phyloP scores from a whole-genome alignment of 1,284 basidiomycete species.

The Neolentinus lepideus region DNA sequence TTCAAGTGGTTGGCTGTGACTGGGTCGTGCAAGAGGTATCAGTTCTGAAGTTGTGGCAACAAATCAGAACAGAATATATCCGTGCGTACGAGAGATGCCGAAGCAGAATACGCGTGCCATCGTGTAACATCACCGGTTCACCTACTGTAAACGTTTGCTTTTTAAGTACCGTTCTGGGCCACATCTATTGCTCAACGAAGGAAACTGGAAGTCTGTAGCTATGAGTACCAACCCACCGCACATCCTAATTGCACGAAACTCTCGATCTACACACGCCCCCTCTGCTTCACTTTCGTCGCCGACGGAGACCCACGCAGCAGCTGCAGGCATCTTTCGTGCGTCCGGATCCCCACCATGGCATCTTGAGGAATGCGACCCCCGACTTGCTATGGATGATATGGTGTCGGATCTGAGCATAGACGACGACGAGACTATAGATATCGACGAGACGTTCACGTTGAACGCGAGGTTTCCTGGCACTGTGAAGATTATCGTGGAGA shows the following conservation, averaged over 20 bases:
- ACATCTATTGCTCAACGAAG: no score
- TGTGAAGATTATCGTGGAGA: slow-evolving; percentile 80
- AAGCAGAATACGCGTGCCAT: no score
- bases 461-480: slow-evolving; percentile 63
- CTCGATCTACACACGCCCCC: slow-evolving; percentile 62
- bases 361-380: slow-evolving; percentile 59
- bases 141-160: no score
- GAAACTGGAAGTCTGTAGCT: no score
- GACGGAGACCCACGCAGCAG: slow-evolving; percentile 79
- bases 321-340: slow-evolving; percentile 72
- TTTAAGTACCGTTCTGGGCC: no score
- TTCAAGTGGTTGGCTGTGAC: no score
- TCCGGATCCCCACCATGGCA: slow-evolving; percentile 72
- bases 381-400: slow-evolving; percentile 40
- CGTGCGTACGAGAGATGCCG: no score
- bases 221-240: slow-evolving; percentile 75
- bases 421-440: slow-evolving; percentile 58
- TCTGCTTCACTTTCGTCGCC: slow-evolving; percentile 75
- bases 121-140: no score
- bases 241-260: slow-evolving; percentile 78
- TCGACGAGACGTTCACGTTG: slow-evolving; percentile 67
- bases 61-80: no score
- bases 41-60: no score
- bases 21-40: no score
- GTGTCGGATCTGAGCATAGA: slow-evolving; percentile 60